A percentile compares a stretch with the other conserved stretches of the same genome.
Conservation (phyloP, 2,329 filamentous ascomycete species). For the Paraphaeosphaeria minitans region DNA sequence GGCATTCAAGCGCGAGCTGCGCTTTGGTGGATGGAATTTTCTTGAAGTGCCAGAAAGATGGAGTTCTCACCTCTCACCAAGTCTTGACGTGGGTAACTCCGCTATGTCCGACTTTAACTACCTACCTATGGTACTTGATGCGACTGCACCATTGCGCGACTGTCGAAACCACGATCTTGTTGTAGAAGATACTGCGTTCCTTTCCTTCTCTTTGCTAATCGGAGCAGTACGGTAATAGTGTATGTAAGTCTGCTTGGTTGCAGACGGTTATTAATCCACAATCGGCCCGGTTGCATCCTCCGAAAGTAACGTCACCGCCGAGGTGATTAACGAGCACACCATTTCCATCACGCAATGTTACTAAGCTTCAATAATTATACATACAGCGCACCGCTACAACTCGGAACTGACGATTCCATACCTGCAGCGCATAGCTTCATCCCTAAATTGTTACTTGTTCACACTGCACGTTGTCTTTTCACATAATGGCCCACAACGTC, state of each 20-base stretch:
- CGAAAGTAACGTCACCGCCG: slow-evolving; percentile 1
- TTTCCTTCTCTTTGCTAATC: too few species aligned
- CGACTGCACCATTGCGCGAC: too few species aligned
- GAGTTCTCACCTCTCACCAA: not conserved
- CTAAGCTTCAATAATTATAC: not conserved
- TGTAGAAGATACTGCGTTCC: too few species aligned
- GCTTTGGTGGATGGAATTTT: not conserved
- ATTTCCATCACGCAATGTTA: not conserved
- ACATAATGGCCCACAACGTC: slow-evolving; percentile 50
- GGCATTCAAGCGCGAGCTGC: not conserved
- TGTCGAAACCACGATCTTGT: too few species aligned
- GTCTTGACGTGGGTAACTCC: not conserved
- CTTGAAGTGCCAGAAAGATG: not conserved
- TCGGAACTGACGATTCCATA: too few species aligned
- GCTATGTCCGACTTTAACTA: not conserved
- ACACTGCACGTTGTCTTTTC: not conserved
- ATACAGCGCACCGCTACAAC: not conserved
- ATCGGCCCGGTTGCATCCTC: not conserved
- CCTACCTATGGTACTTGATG: too few species aligned
- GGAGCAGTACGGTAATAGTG: too few species aligned
- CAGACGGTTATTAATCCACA: not conserved
- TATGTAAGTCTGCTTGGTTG: not conserved
- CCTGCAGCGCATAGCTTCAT: too few species aligned
- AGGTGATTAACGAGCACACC: not conserved
- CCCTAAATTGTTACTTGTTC: not conserved